Evolutionary conservation across 129 eudicot genomes (phyloP).

Genomic region (Scalesia atractyloides): DNA sequence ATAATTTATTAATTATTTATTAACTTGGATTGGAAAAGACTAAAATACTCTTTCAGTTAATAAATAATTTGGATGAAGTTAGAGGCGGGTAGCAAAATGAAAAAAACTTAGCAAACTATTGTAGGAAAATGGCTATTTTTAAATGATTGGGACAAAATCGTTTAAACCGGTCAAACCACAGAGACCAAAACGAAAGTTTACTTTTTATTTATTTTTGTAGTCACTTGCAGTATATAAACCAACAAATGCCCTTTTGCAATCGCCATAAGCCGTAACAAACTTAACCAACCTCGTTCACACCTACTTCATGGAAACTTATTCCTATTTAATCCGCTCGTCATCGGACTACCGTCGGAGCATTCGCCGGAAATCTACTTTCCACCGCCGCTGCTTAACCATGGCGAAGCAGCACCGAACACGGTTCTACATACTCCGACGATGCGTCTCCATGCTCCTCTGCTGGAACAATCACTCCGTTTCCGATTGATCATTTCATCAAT

Average conservation of each 20-base stretch:
- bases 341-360: slow-evolving; percentile 12
- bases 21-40: too few relatives aligned
- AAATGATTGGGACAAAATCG: too few relatives aligned
- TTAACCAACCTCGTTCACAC: background rate
- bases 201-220: too few relatives aligned
- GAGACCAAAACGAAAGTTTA: too few relatives aligned
- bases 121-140: too few relatives aligned
- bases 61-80: too few relatives aligned
- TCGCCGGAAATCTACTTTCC: slow-evolving; percentile 21
- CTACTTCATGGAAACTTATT: slow-evolving; percentile 25
- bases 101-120: too few relatives aligned
- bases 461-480: slow-evolving; percentile 39
- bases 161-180: too few relatives aligned
- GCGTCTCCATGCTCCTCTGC: slow-evolving; percentile 25
- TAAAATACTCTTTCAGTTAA: too few relatives aligned
- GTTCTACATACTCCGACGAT: slow-evolving; percentile 26
- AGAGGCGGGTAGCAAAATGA: too few relatives aligned
- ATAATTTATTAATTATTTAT: too few relatives aligned
- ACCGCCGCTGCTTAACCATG: slow-evolving; percentile 10
- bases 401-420: slow-evolving; percentile 24
- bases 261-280: slow-evolving; percentile 22
- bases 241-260: slow-evolving; percentile 1
- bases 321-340: slow-evolving; percentile 20
- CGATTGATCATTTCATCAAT: slow-evolving; percentile 18
- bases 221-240: slow-evolving; percentile 22